Base-by-base conservation (phyloP, 75 land plant genomes). In the Pinus taeda region DNA sequence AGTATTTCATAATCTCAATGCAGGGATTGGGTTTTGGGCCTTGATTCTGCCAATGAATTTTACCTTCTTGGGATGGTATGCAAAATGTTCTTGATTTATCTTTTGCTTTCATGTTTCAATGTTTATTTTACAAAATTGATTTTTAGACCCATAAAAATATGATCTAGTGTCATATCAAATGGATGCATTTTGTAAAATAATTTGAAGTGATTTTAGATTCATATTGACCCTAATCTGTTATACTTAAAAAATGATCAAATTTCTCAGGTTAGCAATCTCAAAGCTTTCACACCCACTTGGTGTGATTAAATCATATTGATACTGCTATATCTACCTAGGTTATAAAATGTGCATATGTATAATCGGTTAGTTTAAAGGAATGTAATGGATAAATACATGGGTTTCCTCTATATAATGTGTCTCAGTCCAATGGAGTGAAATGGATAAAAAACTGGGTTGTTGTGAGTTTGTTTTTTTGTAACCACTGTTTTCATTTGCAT, bases 1-100 rank as follows among this genome's bases (percentile, higher is more conserved):
- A 2, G 81, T 79, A 3, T 83, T 86, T 59, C 90, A 88, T 61
- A 66, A 83, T 18, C 76, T 88, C 42, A 83, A 75, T 42, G 85
- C 91, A 11, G 86, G 91, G 36, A 81, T 89, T 20, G 91, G 91
- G 11, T 72, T 77, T 59, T 89, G 84, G 71, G 89, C 86, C 53
- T 81, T 89, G 21, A 26, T 87, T 21, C 84, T 89, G 29, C 91
- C 91, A 22, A 73, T 87, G 71, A 86, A 89, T 12, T 86, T 89
- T 75, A 37, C 86, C 39, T 65, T 66, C 29, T 83, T 89, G 33
- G 90, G 90, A 60, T 89, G 90, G 90, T 88, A 77, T 62, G 77
- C 42, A 57, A 37, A 21, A 21, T 36, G 5, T 61, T 30, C 8
- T 12, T 30, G 18, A 8, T 39, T 26, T 76, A 24, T 59, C 37